Base-by-base conservation (phyloP, 495 filamentous ascomycete genomes). In the Cenococcum geophilum region DNA sequence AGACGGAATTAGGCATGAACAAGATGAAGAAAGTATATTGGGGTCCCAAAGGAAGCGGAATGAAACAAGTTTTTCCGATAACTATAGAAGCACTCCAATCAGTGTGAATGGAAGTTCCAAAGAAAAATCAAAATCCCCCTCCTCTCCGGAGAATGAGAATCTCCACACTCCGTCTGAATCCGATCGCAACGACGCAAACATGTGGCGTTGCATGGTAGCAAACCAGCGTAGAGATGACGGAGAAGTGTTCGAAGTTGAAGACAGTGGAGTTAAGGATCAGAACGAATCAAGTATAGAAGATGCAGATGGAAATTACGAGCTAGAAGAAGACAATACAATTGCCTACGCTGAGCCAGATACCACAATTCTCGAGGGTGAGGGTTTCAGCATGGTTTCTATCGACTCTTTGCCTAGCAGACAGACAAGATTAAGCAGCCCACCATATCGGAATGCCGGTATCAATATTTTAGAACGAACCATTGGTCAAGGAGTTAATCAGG, bases 341-440 rank as follows among this genome's bases (percentile, higher is more conserved):
- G 5, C 61, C 4, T 32, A 56, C 40, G 53, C 58, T 16, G 53
- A 58, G 1, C 68, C 67, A 18, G 72, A 75, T 36, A 68, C 68
- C 27, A 74, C 72, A 6, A 63, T 75, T 11, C 45, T 70, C 4
- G 66, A 68, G 27, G 72, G 71, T 49, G 73, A 75, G 49, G 69
- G 70, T 27, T 75, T 75, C 63, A 75, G 70, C 49, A 74, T 75
- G 70, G 61, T 75, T 1, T 75, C 73, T 1, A 65, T 74, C 2
- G 68, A 72, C 9, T 73, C 71, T 10, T 55, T 75, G 40, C 67
- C 69, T 25, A 71, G 68, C 47, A 63, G 53, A 22, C 54, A 59
- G 20, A 48, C 51, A 32, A 3, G 27, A 8, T 42, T 63, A 14
- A 60, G 55, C 32, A 67, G 64, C 27, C 64, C 60, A 5, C 22